These are phyloP conservation scores for Irpex rosettiformis DNA, from an alignment of 1,284 basidiomycete species.

Conservation along the genomic window DNA sequence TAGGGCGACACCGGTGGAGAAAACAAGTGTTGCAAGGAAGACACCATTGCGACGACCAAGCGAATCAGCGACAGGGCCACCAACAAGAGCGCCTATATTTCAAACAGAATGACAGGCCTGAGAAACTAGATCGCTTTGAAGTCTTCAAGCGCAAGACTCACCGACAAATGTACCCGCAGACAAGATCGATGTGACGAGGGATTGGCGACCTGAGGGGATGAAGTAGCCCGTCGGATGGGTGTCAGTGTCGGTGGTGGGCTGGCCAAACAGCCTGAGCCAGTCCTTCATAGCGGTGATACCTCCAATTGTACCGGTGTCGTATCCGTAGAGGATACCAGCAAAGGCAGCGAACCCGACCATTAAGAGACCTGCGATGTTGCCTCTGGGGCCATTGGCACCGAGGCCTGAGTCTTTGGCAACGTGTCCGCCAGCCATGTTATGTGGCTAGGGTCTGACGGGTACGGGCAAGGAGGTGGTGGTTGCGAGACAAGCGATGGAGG, in stretches of 20 bases:
- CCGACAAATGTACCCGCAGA: constrained; percentile 47
- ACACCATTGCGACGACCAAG: constrained; percentile 52
- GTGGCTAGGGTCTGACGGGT: constrained; percentile 7
- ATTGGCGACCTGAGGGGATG: constrained; percentile 31
- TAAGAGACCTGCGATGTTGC: constrained; percentile 49
- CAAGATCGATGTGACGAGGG: constrained; percentile 46
- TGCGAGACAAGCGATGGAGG: constrained; percentile 18
- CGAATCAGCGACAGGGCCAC: constrained; percentile 36
- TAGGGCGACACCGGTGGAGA: constrained; percentile 65
- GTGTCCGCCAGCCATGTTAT: constrained; percentile 53
- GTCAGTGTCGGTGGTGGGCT: constrained; percentile 24
- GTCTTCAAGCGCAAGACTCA: constrained; percentile 13
- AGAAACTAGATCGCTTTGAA: neutral
- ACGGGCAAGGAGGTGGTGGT: neutral
- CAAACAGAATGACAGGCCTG: neutral
- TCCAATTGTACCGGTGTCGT: constrained; percentile 76
- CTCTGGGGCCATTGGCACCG: constrained; percentile 43
- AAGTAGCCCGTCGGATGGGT: constrained; percentile 19
- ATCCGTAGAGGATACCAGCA: constrained; percentile 81
- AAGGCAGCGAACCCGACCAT: constrained; percentile 77
- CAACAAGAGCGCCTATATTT: constrained; percentile 31
- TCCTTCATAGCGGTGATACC: constrained; percentile 62
- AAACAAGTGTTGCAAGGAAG: constrained; percentile 56
- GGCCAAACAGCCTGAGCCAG: constrained; percentile 51
- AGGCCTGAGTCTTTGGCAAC: constrained; percentile 40